Evolutionary conservation across 2,329 filamentous ascomycete genomes (phyloP).

Genomic region (Arthrocladium fulminans): DNA sequence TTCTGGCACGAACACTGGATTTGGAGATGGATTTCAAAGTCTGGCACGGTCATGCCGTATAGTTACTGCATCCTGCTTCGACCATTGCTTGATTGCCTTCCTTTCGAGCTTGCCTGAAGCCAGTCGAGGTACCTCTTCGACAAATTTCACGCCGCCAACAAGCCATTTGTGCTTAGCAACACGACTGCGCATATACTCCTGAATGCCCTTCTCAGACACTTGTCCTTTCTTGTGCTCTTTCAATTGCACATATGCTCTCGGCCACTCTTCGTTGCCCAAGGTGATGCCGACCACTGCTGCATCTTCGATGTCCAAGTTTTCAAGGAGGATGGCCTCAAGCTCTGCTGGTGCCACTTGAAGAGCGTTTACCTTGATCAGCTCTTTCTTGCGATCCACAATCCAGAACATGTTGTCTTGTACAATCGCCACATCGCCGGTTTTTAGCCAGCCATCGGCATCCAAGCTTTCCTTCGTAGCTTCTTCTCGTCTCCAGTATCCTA

Average conservation of each 20-base stretch:
- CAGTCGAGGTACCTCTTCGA: slow-evolving; percentile 50
- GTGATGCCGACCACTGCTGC: slow-evolving; percentile 40
- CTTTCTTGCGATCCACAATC: slow-evolving; percentile 70
- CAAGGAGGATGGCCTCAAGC: slow-evolving; percentile 37
- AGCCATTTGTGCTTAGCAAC: slow-evolving; percentile 47
- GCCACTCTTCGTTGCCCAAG: slow-evolving; percentile 26
- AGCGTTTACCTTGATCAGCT: slow-evolving; percentile 52
- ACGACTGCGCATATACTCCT: slow-evolving; percentile 35
- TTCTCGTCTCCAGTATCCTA: slow-evolving; percentile 31
- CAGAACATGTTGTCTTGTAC: slow-evolving; percentile 68
- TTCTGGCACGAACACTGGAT: background rate
- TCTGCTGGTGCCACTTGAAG: slow-evolving; percentile 38
- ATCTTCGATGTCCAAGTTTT: slow-evolving; percentile 37
- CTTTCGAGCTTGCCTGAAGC: slow-evolving; percentile 51
- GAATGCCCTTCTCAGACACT: slow-evolving; percentile 32
- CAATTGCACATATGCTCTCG: slow-evolving; percentile 36
- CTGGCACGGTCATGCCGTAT: background rate
- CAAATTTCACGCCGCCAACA: slow-evolving; percentile 45
- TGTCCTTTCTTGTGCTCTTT: slow-evolving; percentile 44
- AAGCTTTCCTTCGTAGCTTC: slow-evolving; percentile 41
- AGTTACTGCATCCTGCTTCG: background rate
- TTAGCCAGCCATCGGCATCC: slow-evolving; percentile 61
- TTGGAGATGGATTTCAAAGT: background rate
- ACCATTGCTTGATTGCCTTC: slow-evolving; percentile 27
- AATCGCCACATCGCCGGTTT: slow-evolving; percentile 75